Conservation (phyloP, 148 eudicot species). For the Arctostaphylos glauca region DNA sequence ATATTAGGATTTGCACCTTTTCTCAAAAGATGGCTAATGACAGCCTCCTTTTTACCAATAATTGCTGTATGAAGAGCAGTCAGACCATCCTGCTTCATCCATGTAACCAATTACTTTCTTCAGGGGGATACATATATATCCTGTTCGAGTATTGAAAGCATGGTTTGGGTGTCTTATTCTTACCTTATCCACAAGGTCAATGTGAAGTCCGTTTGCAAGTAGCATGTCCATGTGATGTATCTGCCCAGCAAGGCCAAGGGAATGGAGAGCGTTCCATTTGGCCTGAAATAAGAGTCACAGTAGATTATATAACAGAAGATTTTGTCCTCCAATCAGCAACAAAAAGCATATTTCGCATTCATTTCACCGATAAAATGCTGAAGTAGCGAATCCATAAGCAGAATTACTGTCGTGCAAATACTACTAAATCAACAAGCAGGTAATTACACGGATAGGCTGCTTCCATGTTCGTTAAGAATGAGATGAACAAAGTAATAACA, state of each 20-base stretch:
- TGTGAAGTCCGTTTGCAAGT: conserved; percentile 55
- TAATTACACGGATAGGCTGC: not conserved
- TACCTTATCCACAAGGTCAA: conserved; percentile 75
- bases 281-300: conserved; percentile 39
- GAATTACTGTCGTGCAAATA: not conserved
- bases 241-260: conserved; percentile 87
- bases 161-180: not conserved
- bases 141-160: not conserved
- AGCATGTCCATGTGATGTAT: conserved; percentile 69
- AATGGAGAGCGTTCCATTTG: conserved; percentile 82
- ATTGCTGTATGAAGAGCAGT: conserved; percentile 86
- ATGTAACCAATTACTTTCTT: conserved; percentile 12
- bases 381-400: not conserved
- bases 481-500: not conserved
- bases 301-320: not conserved
- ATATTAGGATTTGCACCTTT: conserved; percentile 85
- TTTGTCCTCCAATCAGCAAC: not conserved
- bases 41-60: conserved; percentile 85
- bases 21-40: conserved; percentile 87
- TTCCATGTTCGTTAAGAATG: not conserved
- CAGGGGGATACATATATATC: not conserved
- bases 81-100: conserved; percentile 61
- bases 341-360: not conserved
- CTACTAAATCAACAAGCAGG: not conserved
- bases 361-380: not conserved